Evolutionary conservation across 192 early-diverging fungal genomes (phyloP).

Genomic region (Gryganskiella cystojenkinii): DNA sequence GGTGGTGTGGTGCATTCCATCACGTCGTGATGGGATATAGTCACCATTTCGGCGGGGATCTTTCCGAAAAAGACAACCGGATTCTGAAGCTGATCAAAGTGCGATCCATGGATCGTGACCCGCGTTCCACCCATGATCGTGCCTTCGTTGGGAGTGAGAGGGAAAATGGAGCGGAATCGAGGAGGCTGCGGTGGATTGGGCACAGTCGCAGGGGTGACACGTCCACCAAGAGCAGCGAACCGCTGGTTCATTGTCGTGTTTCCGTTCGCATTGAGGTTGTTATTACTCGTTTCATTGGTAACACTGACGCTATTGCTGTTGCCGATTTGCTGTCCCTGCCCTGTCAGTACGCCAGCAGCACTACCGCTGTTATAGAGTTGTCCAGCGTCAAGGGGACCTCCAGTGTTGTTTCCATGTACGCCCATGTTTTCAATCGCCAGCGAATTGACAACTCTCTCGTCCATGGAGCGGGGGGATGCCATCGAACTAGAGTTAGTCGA

Average conservation of each 20-base stretch:
- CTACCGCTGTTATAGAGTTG: background rate
- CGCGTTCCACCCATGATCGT: constrained; percentile 48
- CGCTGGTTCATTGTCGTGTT: no score
- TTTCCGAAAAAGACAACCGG: constrained; percentile 50
- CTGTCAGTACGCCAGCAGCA: no score
- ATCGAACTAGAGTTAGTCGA: constrained; percentile 46
- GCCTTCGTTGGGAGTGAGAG: constrained; percentile 43
- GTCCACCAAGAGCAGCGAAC: background rate
- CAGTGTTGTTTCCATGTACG: constrained; percentile 1
- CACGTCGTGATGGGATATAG: constrained; percentile 49
- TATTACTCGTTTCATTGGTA: no score
- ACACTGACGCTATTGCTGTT: no score
- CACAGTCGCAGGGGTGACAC: constrained; percentile 3
- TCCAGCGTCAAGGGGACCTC: background rate
- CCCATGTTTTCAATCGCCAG: constrained; percentile 16
- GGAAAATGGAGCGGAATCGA: constrained; percentile 42
- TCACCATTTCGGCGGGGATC: constrained; percentile 44
- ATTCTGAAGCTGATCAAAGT: constrained; percentile 50
- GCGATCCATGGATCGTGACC: constrained; percentile 42
- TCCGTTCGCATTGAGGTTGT: no score
- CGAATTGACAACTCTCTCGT: constrained; percentile 32
- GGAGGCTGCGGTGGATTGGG: constrained; percentile 8
- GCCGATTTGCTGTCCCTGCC: no score
- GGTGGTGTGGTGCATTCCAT: constrained; percentile 52
- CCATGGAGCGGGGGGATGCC: constrained; percentile 48